Conservation (phyloP, 78 protist genomes). For the Anaeramoeba flamelloides region DNA sequence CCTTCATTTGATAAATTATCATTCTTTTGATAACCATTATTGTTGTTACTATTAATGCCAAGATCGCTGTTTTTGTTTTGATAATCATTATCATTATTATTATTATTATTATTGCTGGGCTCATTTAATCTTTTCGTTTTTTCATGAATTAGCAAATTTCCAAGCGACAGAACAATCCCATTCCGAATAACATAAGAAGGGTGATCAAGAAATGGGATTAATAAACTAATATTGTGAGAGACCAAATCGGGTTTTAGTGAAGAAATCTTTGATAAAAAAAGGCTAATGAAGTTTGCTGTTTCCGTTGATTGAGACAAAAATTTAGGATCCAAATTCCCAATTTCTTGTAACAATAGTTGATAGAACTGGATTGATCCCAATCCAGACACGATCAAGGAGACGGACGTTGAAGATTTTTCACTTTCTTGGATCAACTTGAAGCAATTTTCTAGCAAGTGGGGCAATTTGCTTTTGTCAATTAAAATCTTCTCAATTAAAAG, state of each 20-base stretch:
- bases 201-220: background rate
- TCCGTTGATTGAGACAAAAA: background rate
- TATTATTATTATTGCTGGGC: background rate
- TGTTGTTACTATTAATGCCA: background rate
- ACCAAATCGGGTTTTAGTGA: background rate
- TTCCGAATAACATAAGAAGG: background rate
- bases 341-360: too few species aligned
- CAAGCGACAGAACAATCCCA: background rate
- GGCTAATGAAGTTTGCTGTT: background rate
- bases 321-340: background rate
- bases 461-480: too few species aligned
- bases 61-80: too few species aligned
- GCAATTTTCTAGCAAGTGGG: too few species aligned
- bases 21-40: background rate
- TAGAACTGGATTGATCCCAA: too few species aligned
- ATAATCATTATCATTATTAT: too few species aligned
- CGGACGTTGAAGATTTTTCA: too few species aligned
- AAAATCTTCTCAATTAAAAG: too few species aligned
- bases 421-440: too few species aligned
- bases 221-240: background rate
- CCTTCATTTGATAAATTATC: background rate
- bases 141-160: background rate
- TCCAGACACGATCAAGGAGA: too few species aligned
- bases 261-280: background rate
- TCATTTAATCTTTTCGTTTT: background rate